A percentile compares a stretch with the other conserved stretches of the same genome.
Conservation (phyloP, 1,284 basidiomycete genomes). For the Termitomyces sp. region DNA sequence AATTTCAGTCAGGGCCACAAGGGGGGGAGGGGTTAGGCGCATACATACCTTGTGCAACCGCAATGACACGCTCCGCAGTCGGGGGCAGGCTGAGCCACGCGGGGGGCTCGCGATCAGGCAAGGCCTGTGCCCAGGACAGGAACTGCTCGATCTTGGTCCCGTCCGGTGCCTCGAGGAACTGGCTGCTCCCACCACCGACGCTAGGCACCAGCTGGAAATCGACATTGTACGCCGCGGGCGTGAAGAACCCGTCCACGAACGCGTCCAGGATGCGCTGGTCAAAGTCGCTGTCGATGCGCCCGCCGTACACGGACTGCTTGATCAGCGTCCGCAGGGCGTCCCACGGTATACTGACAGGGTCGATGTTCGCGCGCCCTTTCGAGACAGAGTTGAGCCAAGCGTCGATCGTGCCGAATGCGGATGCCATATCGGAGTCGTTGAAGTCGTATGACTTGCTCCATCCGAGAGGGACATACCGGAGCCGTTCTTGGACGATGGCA, state of each 20-base stretch:
- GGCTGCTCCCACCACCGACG: slow-evolving; percentile 47
- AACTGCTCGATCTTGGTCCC: slow-evolving; percentile 90
- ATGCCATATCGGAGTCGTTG: slow-evolving; percentile 96
- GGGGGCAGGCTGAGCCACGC: slow-evolving; percentile 90
- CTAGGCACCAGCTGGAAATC: slow-evolving; percentile 85
- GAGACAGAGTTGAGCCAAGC: slow-evolving; percentile 78
- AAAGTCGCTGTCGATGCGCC: slow-evolving; percentile 88
- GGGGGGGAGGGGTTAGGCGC: too few species aligned
- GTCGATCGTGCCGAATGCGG: slow-evolving; percentile 88
- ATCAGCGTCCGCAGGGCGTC: slow-evolving; percentile 84
- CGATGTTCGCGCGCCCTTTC: slow-evolving; percentile 85
- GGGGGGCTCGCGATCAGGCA: slow-evolving; percentile 90
- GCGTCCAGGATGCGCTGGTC: slow-evolving; percentile 89
- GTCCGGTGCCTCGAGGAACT: slow-evolving; percentile 75
- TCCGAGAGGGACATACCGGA: slow-evolving; percentile 90
- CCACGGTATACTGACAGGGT: slow-evolving; percentile 90
- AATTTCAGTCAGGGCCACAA: slow-evolving; percentile 11
- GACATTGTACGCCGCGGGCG: slow-evolving; percentile 81
- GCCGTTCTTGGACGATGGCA: slow-evolving; percentile 90
- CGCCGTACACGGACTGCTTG: slow-evolving; percentile 94
- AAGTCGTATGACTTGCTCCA: slow-evolving; percentile 97
- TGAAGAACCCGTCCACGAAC: slow-evolving; percentile 89
- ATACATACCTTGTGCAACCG: slow-evolving; percentile 83
- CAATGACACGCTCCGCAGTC: slow-evolving; percentile 87
- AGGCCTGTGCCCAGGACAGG: slow-evolving; percentile 77